A percentile compares a stretch with the other conserved stretches of the same genome.
These are phyloP conservation scores for Sporothrix brasiliensis DNA, from an alignment of 2,329 filamentous ascomycete genomes.

Conservation along the genomic window DNA sequence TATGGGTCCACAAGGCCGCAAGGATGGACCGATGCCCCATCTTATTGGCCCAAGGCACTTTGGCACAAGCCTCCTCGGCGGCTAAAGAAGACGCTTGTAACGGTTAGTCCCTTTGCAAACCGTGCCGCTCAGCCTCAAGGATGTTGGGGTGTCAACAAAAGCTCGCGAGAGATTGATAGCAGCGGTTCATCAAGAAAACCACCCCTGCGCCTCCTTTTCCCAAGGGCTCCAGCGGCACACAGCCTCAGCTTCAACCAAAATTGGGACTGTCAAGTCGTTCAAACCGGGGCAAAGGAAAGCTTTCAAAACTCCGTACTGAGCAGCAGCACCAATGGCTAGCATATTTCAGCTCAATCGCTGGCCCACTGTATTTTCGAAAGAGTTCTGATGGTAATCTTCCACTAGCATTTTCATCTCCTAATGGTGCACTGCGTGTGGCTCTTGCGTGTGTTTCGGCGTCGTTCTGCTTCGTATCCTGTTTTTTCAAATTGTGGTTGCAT, in stretches of 20 bases:
- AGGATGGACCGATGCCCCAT: neutral
- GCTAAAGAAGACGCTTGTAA: constrained; percentile 1
- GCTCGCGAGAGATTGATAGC: neutral
- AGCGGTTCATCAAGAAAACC: neutral
- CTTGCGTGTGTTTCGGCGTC: neutral
- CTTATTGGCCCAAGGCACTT: constrained; percentile 10
- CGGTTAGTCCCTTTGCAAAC: neutral
- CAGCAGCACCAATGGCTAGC: too few relatives aligned
- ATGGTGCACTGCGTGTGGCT: neutral
- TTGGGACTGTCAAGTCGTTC: neutral
- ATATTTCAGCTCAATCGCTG: too few relatives aligned
- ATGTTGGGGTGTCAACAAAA: neutral
- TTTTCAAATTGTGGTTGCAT: constrained; percentile 6
- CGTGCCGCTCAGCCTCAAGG: neutral
- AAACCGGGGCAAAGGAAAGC: too few relatives aligned
- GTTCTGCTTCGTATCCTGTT: neutral
- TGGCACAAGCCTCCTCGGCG: constrained; percentile 1
- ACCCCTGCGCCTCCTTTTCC: constrained; percentile 14
- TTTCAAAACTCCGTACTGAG: too few relatives aligned
- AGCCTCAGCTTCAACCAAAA: constrained; percentile 8
- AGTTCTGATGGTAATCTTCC: neutral
- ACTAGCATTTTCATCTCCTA: neutral
- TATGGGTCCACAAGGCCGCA: neutral
- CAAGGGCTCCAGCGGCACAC: neutral
- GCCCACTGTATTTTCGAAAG: too few relatives aligned